phyloP scores from a whole-genome alignment of 2,329 filamentous ascomycete genomes.

The Aspergillus alliaceus region DNA sequence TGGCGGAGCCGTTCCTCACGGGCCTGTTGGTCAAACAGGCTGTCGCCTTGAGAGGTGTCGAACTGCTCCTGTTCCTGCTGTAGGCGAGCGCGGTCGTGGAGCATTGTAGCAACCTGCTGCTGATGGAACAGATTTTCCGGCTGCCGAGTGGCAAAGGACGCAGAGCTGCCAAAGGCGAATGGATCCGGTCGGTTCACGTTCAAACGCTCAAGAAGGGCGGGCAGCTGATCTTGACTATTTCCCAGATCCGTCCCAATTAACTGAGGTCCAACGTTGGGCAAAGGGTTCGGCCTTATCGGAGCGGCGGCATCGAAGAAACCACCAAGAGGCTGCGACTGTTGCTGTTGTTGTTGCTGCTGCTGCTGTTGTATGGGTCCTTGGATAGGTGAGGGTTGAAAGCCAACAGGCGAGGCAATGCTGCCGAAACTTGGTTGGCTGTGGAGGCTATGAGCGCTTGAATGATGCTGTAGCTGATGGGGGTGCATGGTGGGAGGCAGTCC shows the following conservation, averaged over 20 bases:
- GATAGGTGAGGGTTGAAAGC: slow-evolving; percentile 62
- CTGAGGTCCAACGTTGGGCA: slow-evolving; percentile 37
- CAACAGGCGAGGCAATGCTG: slow-evolving; percentile 85
- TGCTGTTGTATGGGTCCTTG: slow-evolving; percentile 58
- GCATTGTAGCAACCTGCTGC: slow-evolving; percentile 60
- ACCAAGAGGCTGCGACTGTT: slow-evolving; percentile 54
- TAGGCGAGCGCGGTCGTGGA: slow-evolving; percentile 60
- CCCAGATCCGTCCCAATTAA: slow-evolving; percentile 49
- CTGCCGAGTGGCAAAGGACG: slow-evolving; percentile 49
- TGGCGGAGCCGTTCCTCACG: slow-evolving; percentile 73
- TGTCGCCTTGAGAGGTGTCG: slow-evolving; percentile 43
- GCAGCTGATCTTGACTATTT: slow-evolving; percentile 71
- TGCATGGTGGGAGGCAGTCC: slow-evolving; percentile 53
- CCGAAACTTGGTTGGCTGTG: slow-evolving; percentile 97
- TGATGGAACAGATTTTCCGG: slow-evolving; percentile 49
- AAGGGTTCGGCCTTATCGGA: slow-evolving; percentile 44
- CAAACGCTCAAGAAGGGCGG: slow-evolving; percentile 64
- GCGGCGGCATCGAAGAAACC: slow-evolving; percentile 67
- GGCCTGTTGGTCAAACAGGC: slow-evolving; percentile 51
- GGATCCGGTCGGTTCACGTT: slow-evolving; percentile 56
- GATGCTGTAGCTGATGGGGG: slow-evolving; percentile 75
- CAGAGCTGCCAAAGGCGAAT: slow-evolving; percentile 48
- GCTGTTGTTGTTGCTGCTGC: slow-evolving; percentile 36
- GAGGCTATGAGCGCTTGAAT: slow-evolving; percentile 90
- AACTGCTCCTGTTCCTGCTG: slow-evolving; percentile 63